Base-by-base conservation (phyloP, 345 rosid genomes). In the Dimocarpus longan region DNA sequence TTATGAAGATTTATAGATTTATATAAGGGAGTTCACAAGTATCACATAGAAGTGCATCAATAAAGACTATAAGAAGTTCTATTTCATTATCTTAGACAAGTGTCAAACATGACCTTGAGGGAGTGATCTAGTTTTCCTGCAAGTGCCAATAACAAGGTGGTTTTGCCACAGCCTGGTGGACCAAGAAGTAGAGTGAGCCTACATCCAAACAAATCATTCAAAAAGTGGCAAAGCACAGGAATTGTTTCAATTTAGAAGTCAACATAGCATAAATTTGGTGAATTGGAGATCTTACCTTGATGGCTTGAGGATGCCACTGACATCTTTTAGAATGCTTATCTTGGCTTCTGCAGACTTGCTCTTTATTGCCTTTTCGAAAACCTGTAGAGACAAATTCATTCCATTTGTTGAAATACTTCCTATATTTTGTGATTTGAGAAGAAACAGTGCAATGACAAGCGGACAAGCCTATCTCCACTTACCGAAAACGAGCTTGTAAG, bases 151-250 rank as follows among this genome's bases (percentile, higher is more conserved):
- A 89, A 56, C 8, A 90, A 79, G 13, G 92, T 87, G 66, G 91
- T 90, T 78, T 91, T 91, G 19, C 95, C 95, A 79, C 91, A 87
- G 68, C 90, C 85, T 70, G 92, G 95, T 46, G 91, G 93, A 70
- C 95, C 95, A 12, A 91, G 82, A 68, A 91, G 90, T 79, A 91
- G 79, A 26, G 93, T 82, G 80, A 90, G 78, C 75, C 93, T 90
- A 78, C 76, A 70, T 22, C 75, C 63, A 62, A 77, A 43, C 74
- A 62, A 77, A 43, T 70, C 44, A 46, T 43, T 19, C 32, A 54
- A 10, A 26, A 28, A 79, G 78, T 73, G 2, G 54, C 10, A 28
- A 50, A 6, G 16, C 37, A 32, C 37, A 32, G 37, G 37, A 32
- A 32, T 32, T 32, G 37, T 32, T 64, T 19, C 32, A 64, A n/a